Conservation (phyloP, 805 yeast genomes). For the Ogataea ramenticola region DNA sequence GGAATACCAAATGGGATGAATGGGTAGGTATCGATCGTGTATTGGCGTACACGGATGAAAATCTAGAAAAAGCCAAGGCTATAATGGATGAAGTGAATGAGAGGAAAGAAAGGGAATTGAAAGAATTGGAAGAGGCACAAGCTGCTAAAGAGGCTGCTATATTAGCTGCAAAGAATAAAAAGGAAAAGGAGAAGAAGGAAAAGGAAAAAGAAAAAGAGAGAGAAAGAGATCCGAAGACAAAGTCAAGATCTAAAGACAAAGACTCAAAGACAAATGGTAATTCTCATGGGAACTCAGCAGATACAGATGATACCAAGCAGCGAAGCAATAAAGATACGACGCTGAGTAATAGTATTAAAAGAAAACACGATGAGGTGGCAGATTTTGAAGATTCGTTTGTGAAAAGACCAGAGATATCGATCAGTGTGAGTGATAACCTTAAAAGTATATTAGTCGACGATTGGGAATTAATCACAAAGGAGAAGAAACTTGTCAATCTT, state of each 20-base stretch:
- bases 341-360: not conserved
- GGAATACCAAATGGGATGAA: conserved; percentile 96
- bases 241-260: not conserved
- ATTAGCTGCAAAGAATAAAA: not conserved
- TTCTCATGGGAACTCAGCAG: no score
- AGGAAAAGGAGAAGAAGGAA: not conserved
- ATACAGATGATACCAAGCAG: no score
- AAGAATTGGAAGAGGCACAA: conserved; percentile 6
- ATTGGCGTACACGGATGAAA: conserved; percentile 62
- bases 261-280: not conserved
- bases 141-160: conserved; percentile 4
- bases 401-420: conserved; percentile 39
- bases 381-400: conserved; percentile 24
- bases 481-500: conserved; percentile 58
- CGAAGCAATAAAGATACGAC: no score
- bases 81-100: conserved; percentile 41
- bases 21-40: conserved; percentile 78
- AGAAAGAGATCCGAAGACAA: not conserved
- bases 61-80: conserved; percentile 53
- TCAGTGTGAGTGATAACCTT: conserved; percentile 57
- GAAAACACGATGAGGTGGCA: conserved; percentile 2
- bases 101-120: conserved; percentile 10
- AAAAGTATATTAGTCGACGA: conserved; percentile 78
- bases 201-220: not conserved
- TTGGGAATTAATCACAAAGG: conserved; percentile 87